These are phyloP conservation scores for Starmerella tilneyi DNA, from an alignment of 805 yeast genomes.

Conservation along the genomic window DNA sequence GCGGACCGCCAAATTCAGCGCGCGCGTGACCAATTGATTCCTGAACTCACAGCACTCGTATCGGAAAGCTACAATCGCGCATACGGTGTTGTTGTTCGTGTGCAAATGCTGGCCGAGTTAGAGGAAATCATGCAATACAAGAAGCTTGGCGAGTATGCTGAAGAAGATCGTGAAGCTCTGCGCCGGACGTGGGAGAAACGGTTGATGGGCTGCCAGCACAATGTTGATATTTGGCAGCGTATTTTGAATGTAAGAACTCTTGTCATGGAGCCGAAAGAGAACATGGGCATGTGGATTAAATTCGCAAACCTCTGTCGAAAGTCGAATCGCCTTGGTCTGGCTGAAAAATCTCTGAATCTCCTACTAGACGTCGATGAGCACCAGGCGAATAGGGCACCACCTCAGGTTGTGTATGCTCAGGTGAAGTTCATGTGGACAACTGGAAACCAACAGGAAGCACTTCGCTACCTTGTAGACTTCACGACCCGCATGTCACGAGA, in stretches of 20 bases:
- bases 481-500: constrained; percentile 85
- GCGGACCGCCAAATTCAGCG: constrained; percentile 67
- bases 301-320: constrained; percentile 94
- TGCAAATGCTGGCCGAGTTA: constrained; percentile 92
- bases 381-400: constrained; percentile 66
- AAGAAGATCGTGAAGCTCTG: constrained; percentile 57
- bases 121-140: constrained; percentile 92
- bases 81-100: constrained; percentile 89
- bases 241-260: constrained; percentile 85
- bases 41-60: constrained; percentile 88
- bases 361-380: constrained; percentile 34
- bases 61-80: constrained; percentile 96
- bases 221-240: constrained; percentile 98
- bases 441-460: constrained; percentile 78
- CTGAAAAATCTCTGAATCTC: constrained; percentile 79
- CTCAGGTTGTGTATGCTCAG: constrained; percentile 95
- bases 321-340: constrained; percentile 82
- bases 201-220: constrained; percentile 84
- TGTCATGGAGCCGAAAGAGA: constrained; percentile 89
- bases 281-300: constrained; percentile 96
- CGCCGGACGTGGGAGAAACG: constrained; percentile 91
- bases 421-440: constrained; percentile 95
- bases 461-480: constrained; percentile 75
- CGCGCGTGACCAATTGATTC: constrained; percentile 81
- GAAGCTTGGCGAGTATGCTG: constrained; percentile 71